Evolutionary conservation across 495 filamentous ascomycete genomes (phyloP), one percentile per base, ranked within the genome.

Genomic region (Amniculicola lignicola): DNA sequence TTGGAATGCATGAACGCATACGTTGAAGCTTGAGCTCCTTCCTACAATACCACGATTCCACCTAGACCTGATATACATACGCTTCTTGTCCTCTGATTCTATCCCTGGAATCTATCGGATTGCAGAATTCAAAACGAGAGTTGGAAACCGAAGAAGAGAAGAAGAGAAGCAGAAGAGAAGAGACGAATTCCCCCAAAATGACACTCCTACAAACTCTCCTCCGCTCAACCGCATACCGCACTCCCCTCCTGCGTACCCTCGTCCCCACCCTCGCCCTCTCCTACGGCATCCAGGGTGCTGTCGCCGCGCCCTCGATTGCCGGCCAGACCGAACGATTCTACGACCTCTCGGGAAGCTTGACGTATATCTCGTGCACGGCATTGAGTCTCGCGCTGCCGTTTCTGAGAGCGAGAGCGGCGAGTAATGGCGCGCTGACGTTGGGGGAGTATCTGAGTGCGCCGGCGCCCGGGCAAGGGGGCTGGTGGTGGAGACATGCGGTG

Each of bases 401-500:
- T 14, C 65, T 84, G n/a, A 70, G 81, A 12, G 51, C 58, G 4
- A 36, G 39, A 15, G 49, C 48, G 11, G 37, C 44, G 3, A 41
- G 56, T 5, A 48, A 65, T 4, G 45, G 72, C 0, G 64, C 70
- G 12, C 74, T 72, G 14, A 46, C 51, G 0, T 16, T 54, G 16
- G n/a, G 31, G 2, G 47, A 64, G 42, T 54, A 56, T 54, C 41
- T 53, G 15, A 37, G 51, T 25, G 51, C 61, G 5, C 52, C 54
- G 11, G 51, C 51, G 49, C 52, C 58, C n/a, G 57, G 54, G n/a
- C 51, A 56, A 35, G 39, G 39, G 9, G 6, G 63, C 0, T 73
- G 82, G 50, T 82, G 82, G 57, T 86, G 82, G 79, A 72, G 83
- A 41, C 82, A 86, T 63, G 70, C 81, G 10, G 76, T 76, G 21